A percentile compares a stretch with the other conserved stretches of the same genome.
Evolutionary conservation across 768 basidiomycete species (phyloP).

Genomic region (Psilocybe sp.): DNA sequence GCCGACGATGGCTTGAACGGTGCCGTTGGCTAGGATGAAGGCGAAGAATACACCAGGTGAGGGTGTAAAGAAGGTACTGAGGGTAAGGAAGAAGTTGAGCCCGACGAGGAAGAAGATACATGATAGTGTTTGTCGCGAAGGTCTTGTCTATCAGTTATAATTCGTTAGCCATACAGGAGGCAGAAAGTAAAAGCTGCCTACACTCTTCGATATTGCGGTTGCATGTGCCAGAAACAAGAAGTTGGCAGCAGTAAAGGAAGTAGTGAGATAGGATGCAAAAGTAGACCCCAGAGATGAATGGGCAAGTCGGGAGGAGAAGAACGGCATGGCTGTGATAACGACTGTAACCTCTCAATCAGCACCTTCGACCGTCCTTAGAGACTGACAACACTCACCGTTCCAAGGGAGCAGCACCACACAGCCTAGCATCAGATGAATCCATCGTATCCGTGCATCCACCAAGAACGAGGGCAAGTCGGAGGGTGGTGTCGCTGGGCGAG

Average conservation of each 20-base stretch:
- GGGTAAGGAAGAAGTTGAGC: conserved; percentile 55
- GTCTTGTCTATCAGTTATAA: conserved; percentile 44
- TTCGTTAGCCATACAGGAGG: conserved; percentile 1
- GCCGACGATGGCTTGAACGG: conserved; percentile 56
- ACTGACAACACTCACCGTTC: conserved; percentile 63
- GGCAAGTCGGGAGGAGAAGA: conserved; percentile 69
- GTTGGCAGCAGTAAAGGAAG: conserved; percentile 60
- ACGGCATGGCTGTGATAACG: conserved; percentile 82
- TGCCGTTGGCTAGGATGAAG: conserved; percentile 62
- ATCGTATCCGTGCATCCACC: conserved; percentile 45
- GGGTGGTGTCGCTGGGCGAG: conserved; percentile 16
- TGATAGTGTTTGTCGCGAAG: conserved; percentile 53
- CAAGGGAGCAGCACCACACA: conserved; percentile 81
- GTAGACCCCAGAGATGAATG: conserved; percentile 54
- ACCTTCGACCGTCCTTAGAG: background rate
- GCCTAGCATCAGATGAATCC: conserved; percentile 74
- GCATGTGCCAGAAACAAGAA: conserved; percentile 74
- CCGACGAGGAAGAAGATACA: conserved; percentile 50
- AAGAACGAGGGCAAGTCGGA: conserved; percentile 25
- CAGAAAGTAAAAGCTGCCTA: conserved; percentile 26
- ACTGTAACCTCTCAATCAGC: conserved; percentile 40
- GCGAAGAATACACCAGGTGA: conserved; percentile 57
- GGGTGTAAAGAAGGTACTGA: conserved; percentile 62
- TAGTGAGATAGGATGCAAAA: conserved; percentile 67
- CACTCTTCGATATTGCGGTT: conserved; percentile 66